Base-by-base conservation (phyloP, 805 yeast species). In the Myxozyma neotropica region DNA sequence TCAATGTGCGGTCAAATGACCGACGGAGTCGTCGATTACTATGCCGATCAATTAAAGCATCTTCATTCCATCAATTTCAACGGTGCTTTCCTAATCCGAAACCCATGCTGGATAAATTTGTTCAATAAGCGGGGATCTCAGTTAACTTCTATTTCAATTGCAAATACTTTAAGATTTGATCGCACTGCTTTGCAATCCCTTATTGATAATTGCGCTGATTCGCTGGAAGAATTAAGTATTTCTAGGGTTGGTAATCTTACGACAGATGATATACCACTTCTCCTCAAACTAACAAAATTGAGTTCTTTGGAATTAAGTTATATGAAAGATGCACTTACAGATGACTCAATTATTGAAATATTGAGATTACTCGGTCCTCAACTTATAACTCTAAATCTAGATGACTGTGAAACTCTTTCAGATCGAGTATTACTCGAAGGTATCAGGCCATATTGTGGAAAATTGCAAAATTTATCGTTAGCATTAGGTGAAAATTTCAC, bases 1-100 rank as follows among this genome's bases (percentile, higher is more conserved):
- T 83, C 84, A 59, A 93, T 92, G 97, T 93, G 98, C 77, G 99
- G 99, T 3, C 92, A 88, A 67, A 75, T 94, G 42, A 90, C 87
- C 67, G 88, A 88, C 70, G 91, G 86, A 63, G 86, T 87, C 58
- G 71, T 94, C 59, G 70, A 77, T 17, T 87, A 89, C 70, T 83
- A 81, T 61, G 80, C 82, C 3, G 75, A 82, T 8, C 85, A 88
- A 63, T 75, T 93, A 43, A 74, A 75, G 0, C 73, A 80, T 31
- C 75, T 94, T 48, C 76, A 72, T 15, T 77, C 81, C 13, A 57
- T 93, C 6, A 75, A 80, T n/a, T 74, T 94, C 38, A 92, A 93
- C 72, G 99, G 99, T 0, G 90, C 97, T 0, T 94, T 94, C 70
- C 75, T 94, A 65, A 85, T 94, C 47, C 84, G 86, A 68, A 89